These are phyloP conservation scores for Candida andamanensis DNA, from an alignment of 805 yeast species.

Conservation along the genomic window DNA sequence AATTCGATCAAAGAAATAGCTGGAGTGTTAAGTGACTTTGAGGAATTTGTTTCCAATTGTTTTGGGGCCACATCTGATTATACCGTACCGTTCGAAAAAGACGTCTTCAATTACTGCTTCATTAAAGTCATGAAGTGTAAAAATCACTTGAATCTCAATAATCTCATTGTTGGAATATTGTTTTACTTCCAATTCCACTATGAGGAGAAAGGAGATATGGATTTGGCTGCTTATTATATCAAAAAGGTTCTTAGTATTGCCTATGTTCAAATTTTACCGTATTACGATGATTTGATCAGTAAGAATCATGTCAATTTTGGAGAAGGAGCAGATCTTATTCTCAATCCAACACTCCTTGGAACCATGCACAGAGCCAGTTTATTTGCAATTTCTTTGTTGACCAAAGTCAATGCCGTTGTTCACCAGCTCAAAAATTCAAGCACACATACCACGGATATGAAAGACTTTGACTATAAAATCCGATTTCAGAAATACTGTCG, in stretches of 20 bases:
- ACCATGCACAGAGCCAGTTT: slow-evolving; percentile 26
- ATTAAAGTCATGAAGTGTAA: slow-evolving; percentile 22
- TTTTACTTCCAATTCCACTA: slow-evolving; percentile 37
- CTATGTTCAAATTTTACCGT: slow-evolving; percentile 26
- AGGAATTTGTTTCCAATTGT: slow-evolving; percentile 21
- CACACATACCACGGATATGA: slow-evolving; percentile 17
- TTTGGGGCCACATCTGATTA: slow-evolving; percentile 24
- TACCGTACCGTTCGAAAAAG: slow-evolving; percentile 15
- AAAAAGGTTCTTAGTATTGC: slow-evolving; percentile 22
- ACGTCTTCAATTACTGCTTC: slow-evolving; percentile 15
- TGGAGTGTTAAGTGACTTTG: slow-evolving; percentile 28
- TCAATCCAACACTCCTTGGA: slow-evolving; percentile 35
- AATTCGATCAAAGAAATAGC: slow-evolving; percentile 17
- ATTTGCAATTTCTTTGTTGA: slow-evolving; percentile 18
- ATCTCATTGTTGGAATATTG: slow-evolving; percentile 24
- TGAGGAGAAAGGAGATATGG: slow-evolving; percentile 22
- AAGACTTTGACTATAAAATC: slow-evolving; percentile 13
- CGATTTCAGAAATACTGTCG: slow-evolving; percentile 19
- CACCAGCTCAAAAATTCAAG: slow-evolving; percentile 15
- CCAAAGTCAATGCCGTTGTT: slow-evolving; percentile 21
- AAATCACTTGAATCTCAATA: slow-evolving; percentile 21
- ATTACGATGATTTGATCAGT: slow-evolving; percentile 24
- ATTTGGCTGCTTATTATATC: slow-evolving; percentile 29
- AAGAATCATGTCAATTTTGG: slow-evolving; percentile 36
- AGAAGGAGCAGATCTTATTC: slow-evolving; percentile 31